These are phyloP conservation scores for Pichia scutulata DNA, from an alignment of 805 yeast genomes.

Conservation along the genomic window DNA sequence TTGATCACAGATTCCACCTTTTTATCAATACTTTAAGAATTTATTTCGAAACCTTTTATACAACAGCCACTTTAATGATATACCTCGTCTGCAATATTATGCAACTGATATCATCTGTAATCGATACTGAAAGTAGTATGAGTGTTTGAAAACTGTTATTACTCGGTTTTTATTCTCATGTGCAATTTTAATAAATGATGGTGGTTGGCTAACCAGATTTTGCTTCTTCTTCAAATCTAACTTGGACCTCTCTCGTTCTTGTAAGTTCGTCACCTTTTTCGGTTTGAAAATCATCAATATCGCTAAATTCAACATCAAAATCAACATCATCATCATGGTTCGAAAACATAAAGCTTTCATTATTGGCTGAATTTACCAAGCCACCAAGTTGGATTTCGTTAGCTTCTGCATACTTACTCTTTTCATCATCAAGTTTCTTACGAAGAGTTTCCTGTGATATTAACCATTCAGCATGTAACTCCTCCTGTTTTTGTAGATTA, in stretches of 20 bases:
- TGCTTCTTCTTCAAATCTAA: conserved; percentile 3
- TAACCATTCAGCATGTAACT: conserved; percentile 11
- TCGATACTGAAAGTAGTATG: not conserved
- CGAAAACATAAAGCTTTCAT: not conserved
- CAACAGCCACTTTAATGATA: too few relatives aligned
- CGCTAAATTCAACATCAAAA: conserved; percentile 24
- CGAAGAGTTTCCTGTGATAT: conserved; percentile 24
- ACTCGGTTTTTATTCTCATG: not conserved
- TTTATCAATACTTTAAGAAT: too few relatives aligned
- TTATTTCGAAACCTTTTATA: too few relatives aligned
- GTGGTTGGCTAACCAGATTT: not conserved
- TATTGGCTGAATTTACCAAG: conserved; percentile 8
- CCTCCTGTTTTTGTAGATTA: conserved; percentile 28
- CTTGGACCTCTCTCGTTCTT: not conserved
- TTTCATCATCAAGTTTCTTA: conserved; percentile 20
- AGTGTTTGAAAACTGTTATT: too few relatives aligned
- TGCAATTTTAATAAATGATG: too few relatives aligned
- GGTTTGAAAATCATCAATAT: conserved; percentile 12
- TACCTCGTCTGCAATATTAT: too few relatives aligned
- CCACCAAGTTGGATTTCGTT: conserved; percentile 14
- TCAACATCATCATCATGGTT: conserved; percentile 25
- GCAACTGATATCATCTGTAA: not conserved
- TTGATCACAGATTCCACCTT: too few relatives aligned
- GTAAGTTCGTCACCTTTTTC: not conserved
- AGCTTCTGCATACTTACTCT: conserved; percentile 14